Evolutionary conservation across 2,329 filamentous ascomycete species (phyloP), one percentile per base, ranked within the genome.

Genomic region (Samsoniella hepiali): DNA sequence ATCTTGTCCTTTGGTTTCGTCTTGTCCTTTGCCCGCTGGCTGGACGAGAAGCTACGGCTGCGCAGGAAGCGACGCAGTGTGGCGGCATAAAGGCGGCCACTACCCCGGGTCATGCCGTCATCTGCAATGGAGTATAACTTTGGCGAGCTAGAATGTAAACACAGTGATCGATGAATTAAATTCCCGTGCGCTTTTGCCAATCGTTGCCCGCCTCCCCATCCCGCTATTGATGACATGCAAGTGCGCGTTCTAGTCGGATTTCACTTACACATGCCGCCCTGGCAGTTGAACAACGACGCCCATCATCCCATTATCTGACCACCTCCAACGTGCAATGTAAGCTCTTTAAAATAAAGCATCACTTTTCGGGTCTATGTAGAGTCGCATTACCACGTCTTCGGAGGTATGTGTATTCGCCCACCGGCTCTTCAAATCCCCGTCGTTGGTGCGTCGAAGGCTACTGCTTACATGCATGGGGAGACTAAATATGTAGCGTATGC

Each of bases 1-100:
- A 73, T 84, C 0, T 74, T 84, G 5, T 67, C 76, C 0, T 66
- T 81, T n/a, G 81, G 78, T 13, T 66, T 82, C 1, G 10, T 68
- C 0, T 67, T 83, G 3, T 78, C 80, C 10, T 64, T 76, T 3
- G 64, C 78, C 5, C 72, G 82, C 34, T 81, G 75, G 63, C 63
- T 81, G 11, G 80, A 83, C 42, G 79, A 83, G 38, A 69, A 65
- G 49, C 15, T 61, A 2, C 36, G 58, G 3, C 38, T 51, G 15
- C 57, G 57, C 44, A 59, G 57, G 32, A 59, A 59, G 57, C 38
- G 47, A 42, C 22, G 10, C 10, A 59, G 57, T 17, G 45, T 51
- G 45, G 36, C 42, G 4, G 56, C 55, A 29, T 58, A 58, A 27
- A 11, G n/a, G 6, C 42, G 9, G n/a, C 27, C 8, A 22, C 6